These are phyloP conservation scores for Medicago lupulina DNA, from an alignment of 306 rosid genomes.

Conservation along the genomic window DNA sequence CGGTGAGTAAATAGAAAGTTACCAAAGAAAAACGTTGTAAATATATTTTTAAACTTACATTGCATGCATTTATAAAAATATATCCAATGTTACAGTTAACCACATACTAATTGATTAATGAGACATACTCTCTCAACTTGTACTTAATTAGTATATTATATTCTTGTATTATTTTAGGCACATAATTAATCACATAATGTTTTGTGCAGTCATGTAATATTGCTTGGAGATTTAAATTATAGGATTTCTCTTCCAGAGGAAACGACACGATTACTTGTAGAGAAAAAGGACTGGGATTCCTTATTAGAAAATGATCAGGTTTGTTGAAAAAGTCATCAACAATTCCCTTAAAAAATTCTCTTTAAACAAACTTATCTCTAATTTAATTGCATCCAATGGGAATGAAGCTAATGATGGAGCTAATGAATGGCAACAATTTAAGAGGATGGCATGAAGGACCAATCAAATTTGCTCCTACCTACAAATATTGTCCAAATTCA, in stretches of 20 bases:
- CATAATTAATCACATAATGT: slow-evolving; percentile 27
- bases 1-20: not conserved
- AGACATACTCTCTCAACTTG: slow-evolving; percentile 37
- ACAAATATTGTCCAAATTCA: slow-evolving; percentile 80
- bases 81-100: slow-evolving; percentile 36
- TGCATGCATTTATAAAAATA: slow-evolving; percentile 24
- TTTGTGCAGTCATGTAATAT: slow-evolving; percentile 69
- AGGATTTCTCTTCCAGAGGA: slow-evolving; percentile 81
- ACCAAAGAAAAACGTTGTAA: not conserved
- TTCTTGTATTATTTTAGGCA: slow-evolving; percentile 17
- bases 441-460: slow-evolving; percentile 84
- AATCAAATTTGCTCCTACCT: slow-evolving; percentile 82
- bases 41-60: not conserved
- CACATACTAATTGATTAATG: not conserved
- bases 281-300: slow-evolving; percentile 61
- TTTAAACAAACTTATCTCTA: slow-evolving; percentile 25
- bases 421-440: slow-evolving; percentile 59
- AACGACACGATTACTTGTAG: slow-evolving; percentile 66
- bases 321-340: slow-evolving; percentile 17
- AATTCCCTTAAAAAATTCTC: not conserved
- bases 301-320: slow-evolving; percentile 84
- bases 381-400: slow-evolving; percentile 20
- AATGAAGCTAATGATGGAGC: slow-evolving; percentile 77
- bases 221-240: slow-evolving; percentile 91
- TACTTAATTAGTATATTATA: not conserved